These are phyloP conservation scores for Mycosphaerelloides madeirae DNA, from an alignment of 2,329 filamentous ascomycete species.

Conservation along the genomic window DNA sequence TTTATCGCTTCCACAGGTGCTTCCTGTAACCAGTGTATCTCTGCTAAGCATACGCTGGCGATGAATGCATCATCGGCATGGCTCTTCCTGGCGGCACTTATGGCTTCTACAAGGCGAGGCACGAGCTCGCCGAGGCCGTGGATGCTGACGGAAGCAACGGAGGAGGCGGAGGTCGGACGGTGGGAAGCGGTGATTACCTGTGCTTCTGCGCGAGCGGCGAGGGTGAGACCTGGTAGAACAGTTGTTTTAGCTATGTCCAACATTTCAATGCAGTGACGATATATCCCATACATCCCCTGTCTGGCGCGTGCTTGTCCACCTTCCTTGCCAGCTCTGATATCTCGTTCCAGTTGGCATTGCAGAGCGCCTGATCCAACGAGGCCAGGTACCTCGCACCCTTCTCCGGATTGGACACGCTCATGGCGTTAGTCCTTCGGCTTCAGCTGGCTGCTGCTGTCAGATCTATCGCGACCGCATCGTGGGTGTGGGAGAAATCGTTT, in stretches of 20 bases:
- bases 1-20: constrained; percentile 55
- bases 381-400: constrained; percentile 81
- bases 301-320: constrained; percentile 86
- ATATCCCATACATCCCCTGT: constrained; percentile 67
- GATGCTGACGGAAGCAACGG: constrained; percentile 32
- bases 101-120: constrained; percentile 37
- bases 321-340: constrained; percentile 88
- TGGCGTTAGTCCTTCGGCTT: constrained; percentile 25
- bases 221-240: constrained; percentile 38
- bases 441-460: constrained; percentile 5
- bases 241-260: constrained; percentile 3
- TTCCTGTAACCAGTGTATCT: constrained; percentile 74
- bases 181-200: constrained; percentile 43
- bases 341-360: constrained; percentile 79
- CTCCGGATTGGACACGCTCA: constrained; percentile 23
- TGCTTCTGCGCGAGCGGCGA: constrained; percentile 45
- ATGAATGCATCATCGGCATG: constrained; percentile 59
- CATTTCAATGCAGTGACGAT: background rate
- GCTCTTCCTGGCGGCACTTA: constrained; percentile 21
- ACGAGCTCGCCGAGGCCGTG: constrained; percentile 35
- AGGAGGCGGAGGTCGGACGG: constrained; percentile 40
- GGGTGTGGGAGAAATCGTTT: background rate
- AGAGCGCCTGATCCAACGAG: constrained; percentile 79
- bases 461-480: constrained; percentile 18
- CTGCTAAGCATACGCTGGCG: constrained; percentile 75